Base-by-base conservation (phyloP, 768 basidiomycete genomes). In the Pleurotus salmoneostramineus region DNA sequence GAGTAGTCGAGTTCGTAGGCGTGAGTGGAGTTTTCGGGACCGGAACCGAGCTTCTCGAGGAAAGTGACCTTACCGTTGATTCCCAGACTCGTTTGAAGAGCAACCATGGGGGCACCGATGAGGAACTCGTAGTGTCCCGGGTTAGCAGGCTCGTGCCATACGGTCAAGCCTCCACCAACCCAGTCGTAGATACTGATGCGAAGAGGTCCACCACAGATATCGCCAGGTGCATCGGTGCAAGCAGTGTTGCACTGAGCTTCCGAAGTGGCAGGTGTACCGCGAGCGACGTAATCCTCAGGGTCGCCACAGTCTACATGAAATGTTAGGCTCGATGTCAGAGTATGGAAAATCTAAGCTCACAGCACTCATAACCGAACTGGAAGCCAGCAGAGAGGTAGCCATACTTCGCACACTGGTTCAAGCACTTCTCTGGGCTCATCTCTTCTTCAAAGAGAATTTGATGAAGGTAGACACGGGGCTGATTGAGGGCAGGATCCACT, bases 1-100 rank as follows among this genome's bases (percentile, higher is more conserved):
- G 77, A 83, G 42, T 84, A 67, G 64, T 91, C 90, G 32, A 93
- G 74, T 62, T 93, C 90, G 60, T 90, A 91, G 0, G 88, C 89
- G 6, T 89, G 90, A 12, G 91, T 58, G 33, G 57, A 50, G 36
- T 58, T 58, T 36, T 43, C 75, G 27, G 65, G 80, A 78, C 77
- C 78, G 17, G 89, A 90, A 8, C 88, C 87, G 2, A 56, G 71
- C 67, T 92, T 93, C 69, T 93, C 90, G 4, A 93, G 73, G 73
- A 92, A 88, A 1, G 84, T 81, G 49, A 92, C 85, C 65, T 92
- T 93, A 75, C 87, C 84, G 74, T 92, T 91, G 69, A 88, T 76
- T 1, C 90, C 89, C 31, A 93, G 72, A 0, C 89, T 91, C 2
- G 87, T 83, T 35, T 91, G 81, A 56, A 91, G 74, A 4, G 89